Evolutionary conservation across 306 rosid genomes (phyloP).

Genomic region (Alnus glutinosa): DNA sequence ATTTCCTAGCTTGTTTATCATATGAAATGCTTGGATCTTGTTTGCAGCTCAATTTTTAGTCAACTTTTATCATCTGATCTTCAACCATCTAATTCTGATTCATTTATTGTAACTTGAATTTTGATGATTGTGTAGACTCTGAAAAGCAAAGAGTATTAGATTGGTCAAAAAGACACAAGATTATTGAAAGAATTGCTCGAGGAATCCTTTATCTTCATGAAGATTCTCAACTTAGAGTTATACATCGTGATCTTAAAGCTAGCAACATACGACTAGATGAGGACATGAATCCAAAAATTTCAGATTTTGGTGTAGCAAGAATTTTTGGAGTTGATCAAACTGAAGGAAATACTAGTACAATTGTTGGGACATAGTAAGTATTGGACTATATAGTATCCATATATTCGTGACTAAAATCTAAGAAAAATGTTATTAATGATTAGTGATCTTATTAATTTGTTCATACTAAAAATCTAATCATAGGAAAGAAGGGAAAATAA

Average conservation of each 20-base stretch:
- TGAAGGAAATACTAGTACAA: conserved; percentile 27
- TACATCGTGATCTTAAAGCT: conserved; percentile 49
- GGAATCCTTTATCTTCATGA: conserved; percentile 51
- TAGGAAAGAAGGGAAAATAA: no score
- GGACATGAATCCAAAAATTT: conserved; percentile 38
- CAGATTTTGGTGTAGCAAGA: conserved; percentile 56
- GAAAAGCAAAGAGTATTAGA: conserved; percentile 19
- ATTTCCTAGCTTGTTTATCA: neutral
- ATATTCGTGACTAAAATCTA: no score
- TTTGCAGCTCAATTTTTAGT: no score
- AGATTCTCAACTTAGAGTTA: conserved; percentile 46
- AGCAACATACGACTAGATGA: conserved; percentile 41
- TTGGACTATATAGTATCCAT: no score
- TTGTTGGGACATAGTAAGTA: conserved; percentile 57
- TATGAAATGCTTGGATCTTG: no score
- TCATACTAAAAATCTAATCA: no score
- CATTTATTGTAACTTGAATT: neutral
- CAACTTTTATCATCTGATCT: no score
- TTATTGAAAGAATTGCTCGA: conserved; percentile 41
- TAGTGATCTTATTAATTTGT: no score
- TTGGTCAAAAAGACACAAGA: conserved; percentile 42
- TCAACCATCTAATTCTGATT: no score
- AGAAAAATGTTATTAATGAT: no score
- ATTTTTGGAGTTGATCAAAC: conserved; percentile 31
- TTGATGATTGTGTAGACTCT: conserved; percentile 26